These are phyloP conservation scores for Botrytis tulipae DNA, from an alignment of 2,329 filamentous ascomycete genomes.

Conservation along the genomic window DNA sequence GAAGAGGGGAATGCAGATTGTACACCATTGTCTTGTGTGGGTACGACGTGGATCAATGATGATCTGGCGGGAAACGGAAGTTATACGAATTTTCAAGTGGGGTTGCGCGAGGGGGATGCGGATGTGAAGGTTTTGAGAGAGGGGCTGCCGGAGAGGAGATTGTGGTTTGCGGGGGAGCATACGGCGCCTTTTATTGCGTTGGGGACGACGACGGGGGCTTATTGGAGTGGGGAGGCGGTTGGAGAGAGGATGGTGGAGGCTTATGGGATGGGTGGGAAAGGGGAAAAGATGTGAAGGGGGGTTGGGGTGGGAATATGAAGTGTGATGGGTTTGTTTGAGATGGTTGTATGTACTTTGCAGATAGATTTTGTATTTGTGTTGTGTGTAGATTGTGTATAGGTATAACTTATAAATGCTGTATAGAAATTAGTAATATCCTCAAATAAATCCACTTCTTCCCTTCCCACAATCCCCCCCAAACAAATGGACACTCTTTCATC, in stretches of 20 bases:
- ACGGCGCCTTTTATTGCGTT: constrained; percentile 86
- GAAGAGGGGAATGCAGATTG: constrained; percentile 45
- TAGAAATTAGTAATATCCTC: background rate
- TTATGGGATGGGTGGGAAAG: constrained; percentile 43
- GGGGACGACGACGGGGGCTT: constrained; percentile 86
- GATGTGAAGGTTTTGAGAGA: constrained; percentile 55
- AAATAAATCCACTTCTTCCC: background rate
- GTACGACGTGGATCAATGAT: constrained; percentile 65
- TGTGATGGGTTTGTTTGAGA: background rate
- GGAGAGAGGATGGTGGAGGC: constrained; percentile 60
- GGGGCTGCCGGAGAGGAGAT: constrained; percentile 23
- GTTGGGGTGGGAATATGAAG: too few species aligned
- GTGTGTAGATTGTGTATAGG: background rate
- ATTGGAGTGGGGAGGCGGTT: constrained; percentile 76
- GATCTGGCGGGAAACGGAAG: constrained; percentile 64
- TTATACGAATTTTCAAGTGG: constrained; percentile 68
- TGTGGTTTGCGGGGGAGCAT: constrained; percentile 72
- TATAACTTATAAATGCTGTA: background rate
- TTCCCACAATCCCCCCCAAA: too few species aligned
- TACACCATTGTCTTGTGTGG: constrained; percentile 52
- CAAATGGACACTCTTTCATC: too few species aligned
- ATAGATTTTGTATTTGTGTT: background rate
- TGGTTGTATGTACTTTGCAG: too few species aligned
- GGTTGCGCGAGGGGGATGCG: constrained; percentile 53
- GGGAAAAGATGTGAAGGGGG: background rate